These are phyloP conservation scores for Rhododendron williamsianum DNA, from an alignment of 148 eudicot species.

Conservation along the genomic window DNA sequence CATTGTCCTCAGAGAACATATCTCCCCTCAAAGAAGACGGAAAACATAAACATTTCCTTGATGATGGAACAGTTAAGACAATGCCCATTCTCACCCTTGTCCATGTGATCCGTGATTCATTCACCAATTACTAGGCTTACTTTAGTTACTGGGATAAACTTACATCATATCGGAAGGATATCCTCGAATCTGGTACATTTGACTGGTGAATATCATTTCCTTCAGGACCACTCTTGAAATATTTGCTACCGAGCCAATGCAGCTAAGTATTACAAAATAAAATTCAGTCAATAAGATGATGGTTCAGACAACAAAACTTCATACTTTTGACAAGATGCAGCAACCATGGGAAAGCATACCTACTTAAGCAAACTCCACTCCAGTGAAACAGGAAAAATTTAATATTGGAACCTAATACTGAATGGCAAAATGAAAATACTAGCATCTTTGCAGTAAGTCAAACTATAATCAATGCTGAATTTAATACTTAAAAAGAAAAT, in stretches of 20 bases:
- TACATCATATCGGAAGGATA: conserved; percentile 64
- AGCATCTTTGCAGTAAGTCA: neutral
- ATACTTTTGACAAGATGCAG: neutral
- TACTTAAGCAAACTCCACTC: neutral
- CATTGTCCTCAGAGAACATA: neutral
- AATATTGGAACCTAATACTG: neutral
- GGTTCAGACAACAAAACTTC: neutral
- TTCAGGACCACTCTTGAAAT: conserved; percentile 57
- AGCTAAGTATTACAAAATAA: conserved; percentile 22
- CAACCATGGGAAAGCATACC: neutral
- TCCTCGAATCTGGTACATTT: conserved; percentile 66
- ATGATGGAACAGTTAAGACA: neutral
- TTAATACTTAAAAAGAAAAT: neutral
- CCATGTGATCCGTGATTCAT: neutral
- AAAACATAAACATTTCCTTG: neutral
- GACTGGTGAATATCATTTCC: conserved; percentile 71
- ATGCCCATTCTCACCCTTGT: neutral
- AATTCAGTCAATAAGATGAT: neutral
- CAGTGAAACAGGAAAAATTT: neutral
- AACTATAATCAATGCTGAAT: neutral
- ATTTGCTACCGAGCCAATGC: conserved; percentile 74
- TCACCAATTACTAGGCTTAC: neutral
- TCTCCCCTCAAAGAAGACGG: neutral
- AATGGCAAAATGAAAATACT: neutral
- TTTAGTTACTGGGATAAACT: neutral